These are phyloP conservation scores for Penicillium simplicissimum DNA, from an alignment of 495 filamentous ascomycete species.

Conservation along the genomic window DNA sequence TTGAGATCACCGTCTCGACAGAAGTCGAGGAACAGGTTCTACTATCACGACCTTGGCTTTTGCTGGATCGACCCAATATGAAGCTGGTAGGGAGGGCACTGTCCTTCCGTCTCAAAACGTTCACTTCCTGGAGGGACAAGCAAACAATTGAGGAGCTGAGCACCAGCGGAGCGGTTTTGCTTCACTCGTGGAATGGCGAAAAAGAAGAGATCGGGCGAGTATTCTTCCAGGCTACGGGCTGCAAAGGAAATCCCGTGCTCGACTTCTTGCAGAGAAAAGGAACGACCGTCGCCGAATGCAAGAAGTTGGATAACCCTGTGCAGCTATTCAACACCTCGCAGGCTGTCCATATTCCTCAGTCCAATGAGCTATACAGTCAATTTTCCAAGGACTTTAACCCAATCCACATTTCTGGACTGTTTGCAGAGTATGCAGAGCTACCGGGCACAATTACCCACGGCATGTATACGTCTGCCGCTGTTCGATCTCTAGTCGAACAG, in stretches of 20 bases:
- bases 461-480: conserved; percentile 34
- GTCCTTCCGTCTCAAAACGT: background rate
- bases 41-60: background rate
- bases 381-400: conserved; percentile 41
- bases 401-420: conserved; percentile 35
- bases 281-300: background rate
- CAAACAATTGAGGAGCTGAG: background rate
- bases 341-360: background rate
- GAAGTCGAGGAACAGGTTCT: background rate
- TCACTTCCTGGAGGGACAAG: background rate
- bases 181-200: background rate
- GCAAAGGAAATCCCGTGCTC: background rate
- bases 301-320: background rate
- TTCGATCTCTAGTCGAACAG: conserved; percentile 21
- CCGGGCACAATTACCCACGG: conserved; percentile 40
- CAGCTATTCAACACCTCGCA: background rate
- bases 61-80: background rate
- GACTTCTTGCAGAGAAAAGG: background rate
- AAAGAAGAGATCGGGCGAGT: background rate
- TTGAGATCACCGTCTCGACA: background rate
- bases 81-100: background rate
- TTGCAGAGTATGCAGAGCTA: conserved; percentile 32
- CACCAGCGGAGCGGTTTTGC: background rate
- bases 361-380: conserved; percentile 5
- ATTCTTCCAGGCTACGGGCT: background rate